These are phyloP conservation scores for Hondaea fermentalgiana DNA, from an alignment of 108 stramenopile species.

Conservation along the genomic window DNA sequence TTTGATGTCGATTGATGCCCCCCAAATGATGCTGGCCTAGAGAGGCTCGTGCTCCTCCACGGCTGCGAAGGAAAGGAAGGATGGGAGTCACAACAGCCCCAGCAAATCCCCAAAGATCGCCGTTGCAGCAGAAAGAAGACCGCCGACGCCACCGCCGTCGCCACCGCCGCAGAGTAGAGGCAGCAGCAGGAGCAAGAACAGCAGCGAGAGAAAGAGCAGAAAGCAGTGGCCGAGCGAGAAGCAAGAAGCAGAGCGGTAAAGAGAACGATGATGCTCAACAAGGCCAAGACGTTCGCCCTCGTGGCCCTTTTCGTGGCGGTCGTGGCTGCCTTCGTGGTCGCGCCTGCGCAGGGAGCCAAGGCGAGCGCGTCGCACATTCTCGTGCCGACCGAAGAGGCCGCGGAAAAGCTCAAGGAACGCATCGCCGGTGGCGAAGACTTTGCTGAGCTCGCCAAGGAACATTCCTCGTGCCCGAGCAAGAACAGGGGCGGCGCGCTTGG, in stretches of 20 bases:
- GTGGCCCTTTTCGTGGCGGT: background rate
- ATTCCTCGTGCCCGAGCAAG: background rate
- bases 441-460: background rate
- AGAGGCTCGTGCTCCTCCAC: too few species aligned
- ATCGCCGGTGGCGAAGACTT: background rate
- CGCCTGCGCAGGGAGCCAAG: background rate
- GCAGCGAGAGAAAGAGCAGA: too few species aligned
- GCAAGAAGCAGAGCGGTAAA: background rate
- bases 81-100: too few species aligned
- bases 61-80: too few species aligned
- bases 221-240: too few species aligned
- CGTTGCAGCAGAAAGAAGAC: too few species aligned
- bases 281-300: background rate
- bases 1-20: too few species aligned
- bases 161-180: too few species aligned
- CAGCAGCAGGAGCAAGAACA: too few species aligned
- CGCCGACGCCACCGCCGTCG: too few species aligned
- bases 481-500: slow-evolving; percentile 20
- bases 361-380: slow-evolving; percentile 16
- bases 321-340: background rate
- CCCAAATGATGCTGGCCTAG: too few species aligned
- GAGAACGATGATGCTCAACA: background rate
- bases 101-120: too few species aligned
- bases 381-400: background rate
- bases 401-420: slow-evolving; percentile 13